phyloP scores from a whole-genome alignment of 345 rosid species.

The Moringa oleifera region DNA sequence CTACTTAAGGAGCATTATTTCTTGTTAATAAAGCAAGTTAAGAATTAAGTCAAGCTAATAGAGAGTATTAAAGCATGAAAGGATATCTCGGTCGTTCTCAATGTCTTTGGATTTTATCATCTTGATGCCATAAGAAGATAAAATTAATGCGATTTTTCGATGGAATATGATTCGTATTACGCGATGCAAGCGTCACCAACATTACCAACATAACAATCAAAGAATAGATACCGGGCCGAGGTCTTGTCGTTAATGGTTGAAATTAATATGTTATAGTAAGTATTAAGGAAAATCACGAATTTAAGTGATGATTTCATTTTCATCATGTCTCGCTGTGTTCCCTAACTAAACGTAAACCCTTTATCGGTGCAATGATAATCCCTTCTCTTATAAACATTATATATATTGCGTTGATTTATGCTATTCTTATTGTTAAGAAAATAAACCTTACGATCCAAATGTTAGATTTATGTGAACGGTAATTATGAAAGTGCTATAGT shows the following conservation, averaged over 20 bases:
- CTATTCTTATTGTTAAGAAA: too few relatives aligned
- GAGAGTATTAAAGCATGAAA: background rate
- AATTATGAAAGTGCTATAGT: too few relatives aligned
- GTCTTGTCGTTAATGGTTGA: constrained; percentile 32
- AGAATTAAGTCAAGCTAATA: constrained; percentile 24
- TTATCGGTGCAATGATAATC: too few relatives aligned
- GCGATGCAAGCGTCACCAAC: constrained; percentile 35
- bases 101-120: too few relatives aligned
- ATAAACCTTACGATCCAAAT: too few relatives aligned
- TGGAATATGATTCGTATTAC: constrained; percentile 17
- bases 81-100: too few relatives aligned
- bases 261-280: constrained; percentile 24
- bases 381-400: too few relatives aligned
- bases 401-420: too few relatives aligned
- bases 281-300: constrained; percentile 31
- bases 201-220: constrained; percentile 3
- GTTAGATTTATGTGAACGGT: too few relatives aligned
- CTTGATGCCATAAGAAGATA: too few relatives aligned
- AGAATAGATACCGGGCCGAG: constrained; percentile 4
- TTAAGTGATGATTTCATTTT: constrained; percentile 56
- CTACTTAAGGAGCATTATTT: constrained; percentile 15
- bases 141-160: background rate
- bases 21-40: constrained; percentile 35
- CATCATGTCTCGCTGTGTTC: constrained; percentile 34
- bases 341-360: constrained; percentile 44